phyloP scores from a whole-genome alignment of 2,329 filamentous ascomycete genomes.

The Geosmithia flava region DNA sequence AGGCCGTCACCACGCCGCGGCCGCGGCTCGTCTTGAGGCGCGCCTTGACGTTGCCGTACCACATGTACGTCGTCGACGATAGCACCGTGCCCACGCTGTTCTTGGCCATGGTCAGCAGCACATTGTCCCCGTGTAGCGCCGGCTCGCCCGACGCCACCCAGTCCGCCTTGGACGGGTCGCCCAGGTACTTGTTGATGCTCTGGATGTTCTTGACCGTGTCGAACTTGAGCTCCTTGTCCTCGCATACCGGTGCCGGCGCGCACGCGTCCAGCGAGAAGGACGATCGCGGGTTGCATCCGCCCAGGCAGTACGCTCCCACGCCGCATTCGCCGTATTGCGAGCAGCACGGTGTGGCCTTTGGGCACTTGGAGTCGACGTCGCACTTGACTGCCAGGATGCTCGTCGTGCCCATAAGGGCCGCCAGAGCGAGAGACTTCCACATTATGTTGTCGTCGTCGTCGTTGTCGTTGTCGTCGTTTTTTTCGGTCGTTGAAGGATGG shows the following conservation, averaged over 20 bases:
- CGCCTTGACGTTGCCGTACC: conserved; percentile 90
- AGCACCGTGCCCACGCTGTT: conserved; percentile 79
- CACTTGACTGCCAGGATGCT: conserved; percentile 25
- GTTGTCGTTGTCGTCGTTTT: background rate
- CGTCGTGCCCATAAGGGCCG: conserved; percentile 17
- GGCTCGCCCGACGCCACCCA: conserved; percentile 83
- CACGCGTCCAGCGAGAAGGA: conserved; percentile 79
- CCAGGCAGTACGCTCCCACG: conserved; percentile 87
- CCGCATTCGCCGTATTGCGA: conserved; percentile 88
- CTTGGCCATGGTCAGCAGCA: conserved; percentile 82
- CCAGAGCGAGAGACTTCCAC: conserved; percentile 16
- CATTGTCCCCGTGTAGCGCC: conserved; percentile 51
- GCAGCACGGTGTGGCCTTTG: conserved; percentile 62
- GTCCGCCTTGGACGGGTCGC: conserved; percentile 65
- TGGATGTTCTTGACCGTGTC: conserved; percentile 54
- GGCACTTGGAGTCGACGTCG: conserved; percentile 48
- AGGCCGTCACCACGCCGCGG: conserved; percentile 86
- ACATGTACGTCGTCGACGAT: conserved; percentile 76
- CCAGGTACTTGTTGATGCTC: conserved; percentile 72
- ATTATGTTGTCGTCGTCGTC: conserved; percentile 9
- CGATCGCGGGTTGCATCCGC: conserved; percentile 81
- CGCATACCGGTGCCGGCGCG: conserved; percentile 71
- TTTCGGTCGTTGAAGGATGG: too few species aligned
- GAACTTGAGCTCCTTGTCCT: conserved; percentile 63
- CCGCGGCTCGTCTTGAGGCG: conserved; percentile 76